Conservation (phyloP, 257 asterid genomes). For the Solanum ahanhuiri region DNA sequence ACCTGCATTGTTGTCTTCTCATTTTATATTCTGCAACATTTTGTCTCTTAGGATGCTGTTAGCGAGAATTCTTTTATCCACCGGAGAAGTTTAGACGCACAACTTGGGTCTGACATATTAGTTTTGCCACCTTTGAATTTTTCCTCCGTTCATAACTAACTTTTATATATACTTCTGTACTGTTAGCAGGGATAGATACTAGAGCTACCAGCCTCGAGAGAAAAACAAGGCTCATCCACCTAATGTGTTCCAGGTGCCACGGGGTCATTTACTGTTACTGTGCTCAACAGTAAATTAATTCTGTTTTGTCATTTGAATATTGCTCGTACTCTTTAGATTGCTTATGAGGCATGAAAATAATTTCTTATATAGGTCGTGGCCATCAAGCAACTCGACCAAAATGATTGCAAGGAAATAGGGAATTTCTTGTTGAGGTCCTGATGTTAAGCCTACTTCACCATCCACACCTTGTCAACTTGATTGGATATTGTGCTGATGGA, state of each 20-base stretch:
- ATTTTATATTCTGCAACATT: background rate
- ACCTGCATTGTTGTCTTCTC: background rate
- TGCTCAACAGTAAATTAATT: background rate
- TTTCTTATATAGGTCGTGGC: constrained; percentile 47
- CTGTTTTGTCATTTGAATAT: background rate
- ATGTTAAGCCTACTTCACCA: constrained; percentile 80
- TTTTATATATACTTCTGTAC: background rate
- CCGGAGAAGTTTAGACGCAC: background rate
- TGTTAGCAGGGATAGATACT: background rate
- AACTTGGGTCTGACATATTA: background rate
- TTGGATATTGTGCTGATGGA: constrained; percentile 88
- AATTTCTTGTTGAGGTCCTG: constrained; percentile 74
- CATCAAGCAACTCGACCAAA: constrained; percentile 68
- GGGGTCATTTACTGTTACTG: background rate
- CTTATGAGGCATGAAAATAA: background rate
- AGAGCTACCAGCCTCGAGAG: background rate
- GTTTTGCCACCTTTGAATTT: background rate
- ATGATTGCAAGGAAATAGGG: constrained; percentile 80
- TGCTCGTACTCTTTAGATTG: background rate
- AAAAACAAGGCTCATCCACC: background rate
- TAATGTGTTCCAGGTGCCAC: background rate
- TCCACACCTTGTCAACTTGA: constrained; percentile 65
- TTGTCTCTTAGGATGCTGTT: background rate
- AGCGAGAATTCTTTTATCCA: background rate
- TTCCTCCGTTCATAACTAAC: background rate